phyloP scores from a whole-genome alignment of 2,329 filamentous ascomycete genomes.

The Pseudogymnoascus sp. region DNA sequence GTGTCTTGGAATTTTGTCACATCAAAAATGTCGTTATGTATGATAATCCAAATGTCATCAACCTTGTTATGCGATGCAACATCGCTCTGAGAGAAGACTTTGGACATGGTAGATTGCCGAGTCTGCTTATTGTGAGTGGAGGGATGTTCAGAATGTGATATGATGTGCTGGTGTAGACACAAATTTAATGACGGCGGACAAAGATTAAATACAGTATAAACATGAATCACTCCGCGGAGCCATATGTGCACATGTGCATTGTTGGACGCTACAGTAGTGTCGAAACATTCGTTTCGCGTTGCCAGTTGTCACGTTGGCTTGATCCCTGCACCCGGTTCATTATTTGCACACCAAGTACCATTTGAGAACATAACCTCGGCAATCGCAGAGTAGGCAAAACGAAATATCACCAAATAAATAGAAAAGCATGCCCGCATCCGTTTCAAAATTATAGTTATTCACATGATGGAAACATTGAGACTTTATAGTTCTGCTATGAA shows the following conservation, averaged over 20 bases:
- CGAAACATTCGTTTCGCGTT: neutral
- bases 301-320: neutral
- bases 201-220: neutral
- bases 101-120: constrained; percentile 58
- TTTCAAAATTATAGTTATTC: neutral
- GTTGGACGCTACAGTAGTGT: neutral
- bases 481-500: neutral
- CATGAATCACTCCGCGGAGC: neutral
- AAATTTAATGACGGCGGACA: neutral
- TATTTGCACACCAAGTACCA: neutral
- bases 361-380: neutral
- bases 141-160: neutral
- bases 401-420: neutral
- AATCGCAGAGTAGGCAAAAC: neutral
- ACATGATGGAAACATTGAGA: neutral
- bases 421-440: neutral
- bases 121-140: neutral
- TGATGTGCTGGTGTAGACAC: neutral
- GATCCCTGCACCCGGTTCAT: neutral
- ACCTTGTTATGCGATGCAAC: constrained; percentile 88
- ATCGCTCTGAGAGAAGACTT: constrained; percentile 74
- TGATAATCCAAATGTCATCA: constrained; percentile 77
- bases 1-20: constrained; percentile 81
- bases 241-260: neutral
- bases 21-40: constrained; percentile 95